Base-by-base conservation (phyloP, 208 protist species). In the Crithidia acanthocephali region DNA sequence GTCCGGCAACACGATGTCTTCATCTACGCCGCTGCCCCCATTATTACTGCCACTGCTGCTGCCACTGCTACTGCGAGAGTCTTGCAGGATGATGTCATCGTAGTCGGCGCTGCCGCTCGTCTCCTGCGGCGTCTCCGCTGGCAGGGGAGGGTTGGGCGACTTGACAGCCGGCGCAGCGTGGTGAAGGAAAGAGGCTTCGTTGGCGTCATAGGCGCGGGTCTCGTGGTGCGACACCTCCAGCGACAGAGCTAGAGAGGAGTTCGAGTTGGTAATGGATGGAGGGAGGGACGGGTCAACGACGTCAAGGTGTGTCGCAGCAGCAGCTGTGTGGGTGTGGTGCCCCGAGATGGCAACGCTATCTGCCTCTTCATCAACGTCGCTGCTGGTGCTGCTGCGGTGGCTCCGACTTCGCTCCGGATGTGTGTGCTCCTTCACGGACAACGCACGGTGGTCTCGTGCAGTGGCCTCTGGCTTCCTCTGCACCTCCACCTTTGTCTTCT, bases 11-110 rank as follows among this genome's bases (percentile, higher is more conserved):
- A 55, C 42, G 15, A 61, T 61, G 28, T 60, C 52, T 28, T 53
- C 53, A 25, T 70, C 65, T 20, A 60, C 51, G 1, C 15, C 64
- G 13, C 25, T 32, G 1, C 53, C 28, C 2, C 23, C 22, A 5
- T 22, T 53, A 18, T 22, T 9, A 28, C 48, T 55, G 53, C 42
- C n/a, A n/a, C 15, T 32, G 33, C 35, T 68, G 58, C 53, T 53
- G 15, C 23, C 22, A 5, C 48, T 53, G 23, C 48, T 9, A 28
- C 48, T 55, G 53, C 42, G 35, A 0, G 65, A 55, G 53, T 53
- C 53, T 7, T 32, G 10, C 25, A 70, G n/a, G 10, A 45, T 5
- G 16, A 61, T 56, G 8, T 18, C 7, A 16, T 70, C 53, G 65
- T 61, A 51, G 1, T 32, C 53, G 23, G 4, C 16, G 8, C 53